Conservation (phyloP, 805 yeast species). For the Vanderwaltozyma yarrowii region DNA sequence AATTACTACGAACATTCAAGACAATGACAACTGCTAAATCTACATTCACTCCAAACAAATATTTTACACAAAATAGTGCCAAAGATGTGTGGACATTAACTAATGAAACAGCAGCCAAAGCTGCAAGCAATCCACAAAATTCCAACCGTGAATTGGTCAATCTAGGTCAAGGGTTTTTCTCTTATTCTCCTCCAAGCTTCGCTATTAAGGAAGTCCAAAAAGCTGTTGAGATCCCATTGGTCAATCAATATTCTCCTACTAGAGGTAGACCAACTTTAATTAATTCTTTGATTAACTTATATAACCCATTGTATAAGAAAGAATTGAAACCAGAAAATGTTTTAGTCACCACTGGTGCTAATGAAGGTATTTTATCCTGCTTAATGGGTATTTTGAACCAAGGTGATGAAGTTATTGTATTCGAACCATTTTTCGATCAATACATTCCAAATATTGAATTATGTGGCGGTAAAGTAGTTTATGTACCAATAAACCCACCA, state of each 20-base stretch:
- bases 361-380: conserved; percentile 83
- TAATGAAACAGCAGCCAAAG: conserved; percentile 88
- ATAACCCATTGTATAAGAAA: conserved; percentile 53
- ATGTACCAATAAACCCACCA: conserved; percentile 83
- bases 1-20: conserved; percentile 4
- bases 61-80: conserved; percentile 51
- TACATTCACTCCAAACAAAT: conserved; percentile 27
- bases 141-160: conserved; percentile 73
- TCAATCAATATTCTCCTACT: conserved; percentile 90
- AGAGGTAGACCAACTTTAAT: conserved; percentile 74
- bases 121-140: conserved; percentile 40
- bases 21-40: conserved; percentile 8
- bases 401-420: conserved; percentile 93
- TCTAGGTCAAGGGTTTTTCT: conserved; percentile 95
- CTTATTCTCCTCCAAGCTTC: conserved; percentile 92
- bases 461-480: conserved; percentile 85
- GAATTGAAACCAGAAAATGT: conserved; percentile 38
- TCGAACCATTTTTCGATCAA: conserved; percentile 96
- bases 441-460: conserved; percentile 89
- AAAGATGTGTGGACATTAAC: conserved; percentile 94
- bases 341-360: conserved; percentile 90
- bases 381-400: conserved; percentile 75
- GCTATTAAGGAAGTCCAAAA: conserved; percentile 72
- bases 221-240: conserved; percentile 61
- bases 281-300: conserved; percentile 58